Base-by-base conservation (phyloP, 192 early-diverging fungal species). In the Podila epicladia region DNA sequence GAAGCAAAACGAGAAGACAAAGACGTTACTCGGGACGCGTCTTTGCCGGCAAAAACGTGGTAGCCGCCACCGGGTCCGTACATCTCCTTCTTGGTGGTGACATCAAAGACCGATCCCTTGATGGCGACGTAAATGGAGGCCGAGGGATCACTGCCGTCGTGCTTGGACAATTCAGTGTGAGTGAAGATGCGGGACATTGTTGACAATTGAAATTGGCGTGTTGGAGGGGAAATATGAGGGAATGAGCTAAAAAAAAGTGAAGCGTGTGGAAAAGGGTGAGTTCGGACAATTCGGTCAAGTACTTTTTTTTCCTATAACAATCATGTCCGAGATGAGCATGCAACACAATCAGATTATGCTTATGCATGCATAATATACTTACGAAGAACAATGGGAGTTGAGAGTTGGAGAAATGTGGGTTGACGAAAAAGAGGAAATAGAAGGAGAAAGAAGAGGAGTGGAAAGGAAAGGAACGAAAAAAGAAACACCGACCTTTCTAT, bases 41-140 rank as follows among this genome's bases (percentile, higher is more conserved):
- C 94, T 83, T 94, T 93, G 8, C 94, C 94, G 26, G 93, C 91
- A 82, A 95, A 94, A 15, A 89, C 82, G 58, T 84, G 72, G 72
- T 95, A 95, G 33, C 89, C 89, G 12, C 58, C 62, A 7, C 87
- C 89, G 4, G 88, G 87, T 13, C 82, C 74, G 75, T 95, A 95
- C 82, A 87, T 83, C 32, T 86, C 87, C 29, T 83, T 77, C 58
- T 89, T 87, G 48, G 29, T 50, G 9, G 88, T 83, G 26, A 95
- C 93, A 83, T 95, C 93, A 72, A 90, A 95, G 20, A 95, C 86
- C 51, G 82, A 85, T 17, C 94, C 92, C 78, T 95, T 95, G 65
- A 95, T 83, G n/a, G 93, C 94, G 35, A 95, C 84, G 68, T 94
- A 95, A 59, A 95, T 89, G 31, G 94, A 92, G 59, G 67, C n/a